Base-by-base conservation (phyloP, 2,329 filamentous ascomycete species). In the Zasmidium citrigriseum region DNA sequence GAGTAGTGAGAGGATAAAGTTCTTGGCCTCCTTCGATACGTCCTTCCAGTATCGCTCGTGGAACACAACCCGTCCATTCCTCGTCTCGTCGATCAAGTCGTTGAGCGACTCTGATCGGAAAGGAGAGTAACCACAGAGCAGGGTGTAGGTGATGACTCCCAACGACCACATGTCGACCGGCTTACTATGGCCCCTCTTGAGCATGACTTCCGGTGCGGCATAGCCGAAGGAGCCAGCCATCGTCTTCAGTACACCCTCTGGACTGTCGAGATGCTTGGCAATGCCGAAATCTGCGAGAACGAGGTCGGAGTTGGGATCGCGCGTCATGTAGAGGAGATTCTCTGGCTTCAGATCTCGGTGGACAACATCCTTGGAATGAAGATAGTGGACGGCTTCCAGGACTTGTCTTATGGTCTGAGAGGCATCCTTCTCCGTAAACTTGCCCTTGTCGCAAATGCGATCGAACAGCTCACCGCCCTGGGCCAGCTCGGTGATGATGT, bases 211-310 rank as follows among this genome's bases (percentile, higher is more conserved):
- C 9, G 95, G 95, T 1, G 95, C 95, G 20, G 95, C 95, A 71
- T 99, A 99, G 55, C 95, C 95, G 72, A 99, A 98, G 0, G 95
- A 98, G 46, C 95, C 95, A 46, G 95, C 95, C 95, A 99, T 99
- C 52, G 93, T 98, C 67, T 92, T 98, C 63, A 99, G 85, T 46
- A 96, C 91, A 70, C 96, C 93, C 64, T 93, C 87, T 67, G 93
- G 90, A 67, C 83, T 90, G 72, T 96, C 93, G 34, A 99, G 85
- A 85, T 96, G 97, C 80, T 99, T 99, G 54, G 95, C 95, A 72
- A 99, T 99, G 73, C 96, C 95, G 70, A 99, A 99, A 75, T 99
- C 95, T 57, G 95, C 95, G 59, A 99, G 84, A 9, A 99, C 93
- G 23, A 99, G 85, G 63, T 92, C 87, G 14, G 95, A 98, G 64